Base-by-base conservation (phyloP, 768 basidiomycete species). In the Suillus clintonianus region DNA sequence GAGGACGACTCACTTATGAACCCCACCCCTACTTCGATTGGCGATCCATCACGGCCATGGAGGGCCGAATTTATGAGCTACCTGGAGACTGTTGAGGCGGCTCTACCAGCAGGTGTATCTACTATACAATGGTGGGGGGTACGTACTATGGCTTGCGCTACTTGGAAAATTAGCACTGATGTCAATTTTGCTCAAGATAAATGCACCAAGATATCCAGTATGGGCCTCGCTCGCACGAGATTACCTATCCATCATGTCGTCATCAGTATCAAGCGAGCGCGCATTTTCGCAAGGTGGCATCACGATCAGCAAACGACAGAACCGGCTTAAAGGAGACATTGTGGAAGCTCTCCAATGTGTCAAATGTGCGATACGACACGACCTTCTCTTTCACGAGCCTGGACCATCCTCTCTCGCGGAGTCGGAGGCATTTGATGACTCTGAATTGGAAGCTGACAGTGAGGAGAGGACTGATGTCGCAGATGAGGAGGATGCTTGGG, bases 221-320 rank as follows among this genome's bases (percentile, higher is more conserved):
- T 80, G 77, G 78, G 74, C 73, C 0, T 76, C 76, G 0, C 69
- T 81, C 2, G 77, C 80, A 10, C 62, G 67, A 9, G 79, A 81
- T 61, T 76, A 77, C 32, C 71, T 81, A 10, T 55, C 77, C 2
- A 74, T 82, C 27, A 79, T 80, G 76, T 74, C 75, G 4, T 71
- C 74, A 11, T 71, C 65, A 0, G 77, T 81, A 8, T 80, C 78
- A 2, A 78, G 76, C 67, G 76, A 82, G 65, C 70, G 70, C 6
- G 79, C 78, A 7, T 82, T 83, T 62, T 83, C 77, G 0, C 66
- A 70, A 4, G 79, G 72, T 14, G 78, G 79, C 5, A 78, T 81
- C 36, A 81, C 79, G 0, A 71, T 80, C 48, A 72, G 61, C 15
- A 78, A 78, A 62, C 72, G 68, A 9, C 68, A 70, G 13, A 79